Conservation (phyloP, 257 asterid genomes). For the Solanum chmielewskii region DNA sequence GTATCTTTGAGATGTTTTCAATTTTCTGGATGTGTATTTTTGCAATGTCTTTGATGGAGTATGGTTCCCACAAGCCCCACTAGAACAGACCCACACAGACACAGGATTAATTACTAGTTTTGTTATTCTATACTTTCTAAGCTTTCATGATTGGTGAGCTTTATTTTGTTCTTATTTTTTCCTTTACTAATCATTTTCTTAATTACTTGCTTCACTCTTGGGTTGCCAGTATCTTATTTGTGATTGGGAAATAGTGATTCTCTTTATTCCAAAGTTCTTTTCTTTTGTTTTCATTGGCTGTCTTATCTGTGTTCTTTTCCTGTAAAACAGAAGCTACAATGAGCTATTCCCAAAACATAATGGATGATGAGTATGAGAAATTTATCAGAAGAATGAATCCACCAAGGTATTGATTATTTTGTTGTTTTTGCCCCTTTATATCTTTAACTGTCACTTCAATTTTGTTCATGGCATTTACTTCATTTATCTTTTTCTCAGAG, state of each 20-base stretch:
- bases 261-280: background rate
- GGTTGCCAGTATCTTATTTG: slow-evolving; percentile 26
- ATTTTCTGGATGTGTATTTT: background rate
- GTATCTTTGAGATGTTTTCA: background rate
- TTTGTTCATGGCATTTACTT: background rate
- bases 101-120: background rate
- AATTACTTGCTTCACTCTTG: slow-evolving; percentile 17
- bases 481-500: slow-evolving; percentile 35
- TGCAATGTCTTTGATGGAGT: background rate
- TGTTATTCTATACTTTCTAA: background rate
- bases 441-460: background rate
- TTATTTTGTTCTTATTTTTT: background rate
- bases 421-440: background rate
- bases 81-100: background rate
- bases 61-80: background rate
- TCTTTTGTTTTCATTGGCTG: slow-evolving; percentile 1
- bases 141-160: background rate
- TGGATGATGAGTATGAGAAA: slow-evolving; percentile 94
- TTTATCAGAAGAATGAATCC: slow-evolving; percentile 91
- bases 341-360: slow-evolving; percentile 41
- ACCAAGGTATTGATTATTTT: slow-evolving; percentile 38
- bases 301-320: slow-evolving; percentile 8
- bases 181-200: background rate
- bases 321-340: slow-evolving; percentile 33
- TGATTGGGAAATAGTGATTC: slow-evolving; percentile 35